Evolutionary conservation across 163 green algal genomes (phyloP).

Genomic region (Scenedesmus sp.): DNA sequence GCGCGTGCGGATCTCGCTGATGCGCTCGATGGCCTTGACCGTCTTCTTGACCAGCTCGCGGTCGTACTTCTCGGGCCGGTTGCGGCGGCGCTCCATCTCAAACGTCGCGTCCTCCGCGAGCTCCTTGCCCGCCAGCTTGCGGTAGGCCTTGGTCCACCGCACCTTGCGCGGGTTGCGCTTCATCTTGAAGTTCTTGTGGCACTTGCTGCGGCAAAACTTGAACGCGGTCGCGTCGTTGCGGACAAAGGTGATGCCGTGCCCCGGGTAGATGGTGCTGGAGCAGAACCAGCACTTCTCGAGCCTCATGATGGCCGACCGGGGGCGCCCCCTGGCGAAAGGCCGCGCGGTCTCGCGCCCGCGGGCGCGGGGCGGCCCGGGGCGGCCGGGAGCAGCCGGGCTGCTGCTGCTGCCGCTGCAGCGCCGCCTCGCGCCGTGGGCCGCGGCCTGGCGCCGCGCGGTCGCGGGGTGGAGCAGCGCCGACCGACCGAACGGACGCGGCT

Average conservation of each 20-base stretch:
- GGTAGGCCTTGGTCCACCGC: conserved; percentile 96
- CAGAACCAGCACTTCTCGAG: conserved; percentile 99
- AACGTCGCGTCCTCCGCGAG: conserved; percentile 96
- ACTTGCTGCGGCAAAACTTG: conserved; percentile 97
- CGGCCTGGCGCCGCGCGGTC: too few species aligned
- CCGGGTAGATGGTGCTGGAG: conserved; percentile 96
- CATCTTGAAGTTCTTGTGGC: conserved; percentile 99
- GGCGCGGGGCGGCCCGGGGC: too few species aligned
- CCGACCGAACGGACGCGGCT: too few species aligned
- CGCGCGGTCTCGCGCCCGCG: too few species aligned
- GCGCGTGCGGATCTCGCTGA: conserved; percentile 72
- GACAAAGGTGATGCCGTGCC: conserved; percentile 97
- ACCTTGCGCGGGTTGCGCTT: conserved; percentile 99
- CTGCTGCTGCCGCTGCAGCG: too few species aligned
- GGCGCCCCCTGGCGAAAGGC: not conserved
- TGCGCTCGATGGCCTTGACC: conserved; percentile 86
- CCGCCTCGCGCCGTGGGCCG: too few species aligned
- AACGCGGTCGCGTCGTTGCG: conserved; percentile 97
- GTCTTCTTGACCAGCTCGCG: conserved; percentile 89
- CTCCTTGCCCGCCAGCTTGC: conserved; percentile 94
- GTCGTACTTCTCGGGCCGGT: conserved; percentile 97
- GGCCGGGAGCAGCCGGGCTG: too few species aligned
- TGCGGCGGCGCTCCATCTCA: conserved; percentile 94
- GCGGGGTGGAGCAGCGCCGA: too few species aligned
- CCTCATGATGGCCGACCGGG: conserved; percentile 82